Conservation (phyloP, 371 early-diverging fungal genomes). For the Nosema muscidifuracis region DNA sequence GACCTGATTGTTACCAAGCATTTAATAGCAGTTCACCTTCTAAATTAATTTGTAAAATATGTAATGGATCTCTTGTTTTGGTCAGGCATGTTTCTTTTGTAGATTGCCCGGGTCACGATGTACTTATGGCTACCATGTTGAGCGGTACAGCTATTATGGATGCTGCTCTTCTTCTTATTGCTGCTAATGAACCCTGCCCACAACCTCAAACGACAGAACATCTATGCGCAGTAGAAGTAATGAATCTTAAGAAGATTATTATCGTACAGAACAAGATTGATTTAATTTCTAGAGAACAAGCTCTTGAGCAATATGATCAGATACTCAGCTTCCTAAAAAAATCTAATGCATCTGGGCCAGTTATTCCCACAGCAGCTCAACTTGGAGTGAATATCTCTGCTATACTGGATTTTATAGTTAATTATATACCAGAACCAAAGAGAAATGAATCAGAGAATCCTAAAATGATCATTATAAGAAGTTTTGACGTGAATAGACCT, state of each 20-base stretch:
- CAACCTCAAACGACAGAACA: slow-evolving; percentile 99
- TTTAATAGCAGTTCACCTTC: slow-evolving; percentile 64
- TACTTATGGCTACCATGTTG: slow-evolving; percentile 99
- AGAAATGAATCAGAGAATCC: slow-evolving; percentile 84
- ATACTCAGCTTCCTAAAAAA: slow-evolving; percentile 85
- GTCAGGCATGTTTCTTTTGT: slow-evolving; percentile 94
- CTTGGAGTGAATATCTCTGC: slow-evolving; percentile 97
- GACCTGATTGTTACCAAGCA: slow-evolving; percentile 61
- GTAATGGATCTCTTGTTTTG: slow-evolving; percentile 66
- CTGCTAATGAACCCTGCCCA: slow-evolving; percentile 98
- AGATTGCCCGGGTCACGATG: slow-evolving; percentile 99
- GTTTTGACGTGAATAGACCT: slow-evolving; percentile 99
- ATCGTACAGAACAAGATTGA: slow-evolving; percentile 99
- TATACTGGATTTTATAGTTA: slow-evolving; percentile 94
- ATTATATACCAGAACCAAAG: slow-evolving; percentile 87
- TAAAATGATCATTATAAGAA: slow-evolving; percentile 92
- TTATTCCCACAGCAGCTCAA: slow-evolving; percentile 97
- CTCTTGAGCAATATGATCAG: slow-evolving; percentile 81
- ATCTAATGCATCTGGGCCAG: slow-evolving; percentile 85
- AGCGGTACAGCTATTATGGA: slow-evolving; percentile 99
- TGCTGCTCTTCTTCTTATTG: slow-evolving; percentile 93
- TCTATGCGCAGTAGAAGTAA: slow-evolving; percentile 98
- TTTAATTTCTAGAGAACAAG: slow-evolving; percentile 84
- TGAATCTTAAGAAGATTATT: slow-evolving; percentile 91
- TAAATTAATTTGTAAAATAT: slow-evolving; percentile 81